phyloP scores from a whole-genome alignment of 2,329 filamentous ascomycete genomes.

The Microcera coccophila region DNA sequence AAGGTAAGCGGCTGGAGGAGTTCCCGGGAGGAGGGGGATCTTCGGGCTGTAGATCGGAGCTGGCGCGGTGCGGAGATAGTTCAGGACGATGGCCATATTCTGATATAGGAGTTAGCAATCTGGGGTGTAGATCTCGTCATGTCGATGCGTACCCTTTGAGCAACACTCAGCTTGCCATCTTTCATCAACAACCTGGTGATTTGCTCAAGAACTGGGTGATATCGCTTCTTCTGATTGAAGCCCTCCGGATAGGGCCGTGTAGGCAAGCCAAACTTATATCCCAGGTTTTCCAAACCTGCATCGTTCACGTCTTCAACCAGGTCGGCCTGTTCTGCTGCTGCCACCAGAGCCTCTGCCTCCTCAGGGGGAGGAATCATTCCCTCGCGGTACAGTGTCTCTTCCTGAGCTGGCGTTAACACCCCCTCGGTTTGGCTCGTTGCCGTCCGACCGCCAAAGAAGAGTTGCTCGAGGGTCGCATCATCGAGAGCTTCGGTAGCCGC shows the following conservation, averaged over 20 bases:
- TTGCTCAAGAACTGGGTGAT: constrained; percentile 80
- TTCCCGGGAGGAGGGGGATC: constrained; percentile 69
- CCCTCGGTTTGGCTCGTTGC: constrained; percentile 28
- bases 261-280: constrained; percentile 77
- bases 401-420: constrained; percentile 41
- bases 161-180: constrained; percentile 82
- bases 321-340: constrained; percentile 19
- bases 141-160: constrained; percentile 68
- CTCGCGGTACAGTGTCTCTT: constrained; percentile 41
- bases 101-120: constrained; percentile 35
- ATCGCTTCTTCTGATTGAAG: constrained; percentile 70
- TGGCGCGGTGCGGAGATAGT: constrained; percentile 76
- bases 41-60: constrained; percentile 70
- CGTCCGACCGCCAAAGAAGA: constrained; percentile 35
- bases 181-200: constrained; percentile 88
- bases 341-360: constrained; percentile 31
- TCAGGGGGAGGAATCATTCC: constrained; percentile 38
- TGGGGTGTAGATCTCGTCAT: neutral
- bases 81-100: constrained; percentile 83
- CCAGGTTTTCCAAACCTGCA: constrained; percentile 37
- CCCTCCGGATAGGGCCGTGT: constrained; percentile 59
- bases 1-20: constrained; percentile 72
- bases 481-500: constrained; percentile 27
- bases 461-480: constrained; percentile 35
- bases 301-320: constrained; percentile 13